phyloP scores from a whole-genome alignment of 208 protist genomes.

The Acanthamoeba sp. region DNA sequence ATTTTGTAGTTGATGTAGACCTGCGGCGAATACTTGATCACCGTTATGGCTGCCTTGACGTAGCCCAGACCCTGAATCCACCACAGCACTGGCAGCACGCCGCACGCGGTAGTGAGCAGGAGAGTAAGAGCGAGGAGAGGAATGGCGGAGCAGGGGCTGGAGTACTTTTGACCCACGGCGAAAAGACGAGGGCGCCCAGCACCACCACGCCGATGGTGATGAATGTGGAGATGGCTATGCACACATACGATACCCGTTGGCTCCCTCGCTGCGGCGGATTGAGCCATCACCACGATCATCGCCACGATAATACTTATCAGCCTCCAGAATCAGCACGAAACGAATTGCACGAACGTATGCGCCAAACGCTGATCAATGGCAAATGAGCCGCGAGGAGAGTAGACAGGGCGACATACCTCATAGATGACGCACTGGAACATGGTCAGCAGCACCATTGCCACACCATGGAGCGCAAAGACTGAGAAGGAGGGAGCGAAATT shows the following conservation, averaged over 20 bases:
- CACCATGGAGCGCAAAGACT: constrained; percentile 57
- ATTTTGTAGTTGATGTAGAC: constrained; percentile 62
- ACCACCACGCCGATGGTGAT: neutral
- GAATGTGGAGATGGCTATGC: constrained; percentile 1
- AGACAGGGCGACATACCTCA: constrained; percentile 38
- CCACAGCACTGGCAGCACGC: neutral
- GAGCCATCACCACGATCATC: too few relatives aligned
- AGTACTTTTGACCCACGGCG: constrained; percentile 29
- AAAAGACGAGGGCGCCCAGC: constrained; percentile 18
- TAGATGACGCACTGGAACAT: constrained; percentile 72
- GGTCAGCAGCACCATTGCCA: constrained; percentile 8
- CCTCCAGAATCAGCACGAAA: too few relatives aligned
- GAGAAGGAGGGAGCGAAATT: neutral
- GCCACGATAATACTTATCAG: too few relatives aligned
- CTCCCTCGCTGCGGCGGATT: neutral
- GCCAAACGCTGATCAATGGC: too few relatives aligned
- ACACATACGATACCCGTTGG: constrained; percentile 31
- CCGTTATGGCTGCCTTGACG: constrained; percentile 31
- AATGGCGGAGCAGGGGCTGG: neutral
- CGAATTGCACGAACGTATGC: too few relatives aligned
- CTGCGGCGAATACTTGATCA: constrained; percentile 59
- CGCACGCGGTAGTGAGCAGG: neutral
- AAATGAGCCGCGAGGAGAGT: too few relatives aligned
- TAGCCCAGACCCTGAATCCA: constrained; percentile 38
- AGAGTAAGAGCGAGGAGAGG: neutral